Evolutionary conservation across 768 basidiomycete genomes (phyloP), one percentile per base, ranked within the genome.

Genomic region (Lactarius vividus): DNA sequence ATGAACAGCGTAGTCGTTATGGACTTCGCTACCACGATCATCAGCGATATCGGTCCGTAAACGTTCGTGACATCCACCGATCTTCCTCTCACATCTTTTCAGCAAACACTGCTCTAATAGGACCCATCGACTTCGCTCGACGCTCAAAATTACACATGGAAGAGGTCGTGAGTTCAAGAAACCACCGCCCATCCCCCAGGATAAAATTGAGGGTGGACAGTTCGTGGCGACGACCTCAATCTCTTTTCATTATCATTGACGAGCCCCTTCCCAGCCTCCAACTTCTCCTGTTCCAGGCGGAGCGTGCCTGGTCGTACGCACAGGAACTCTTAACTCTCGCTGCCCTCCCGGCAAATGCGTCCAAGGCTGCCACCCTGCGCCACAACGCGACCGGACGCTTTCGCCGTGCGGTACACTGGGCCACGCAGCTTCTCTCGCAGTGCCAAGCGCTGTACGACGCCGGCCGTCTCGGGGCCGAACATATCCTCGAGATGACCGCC

Each of bases 41-140:
- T 75, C 79, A 82, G 61, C 87, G 95, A 59, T 98, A 98, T 78
- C 83, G 89, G 92, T 92, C 62, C 57, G 81, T 55, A 49, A 23
- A 20, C 9, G 15, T 4, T 49, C 15, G 20, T 5, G 29, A 11
- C 18, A 10, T 15, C 15, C 42, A 46, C 26, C 62, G 9, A 39
- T 15, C 8, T 33, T 4, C 11, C 3, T 35, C 28, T 42, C 57
- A 42, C n/a, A 26, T 40, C 9, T 59, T n/a, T 31, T 9, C 76
- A 93, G 95, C 71, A 94, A 94, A 71, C 95, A 98, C 72, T 96
- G 94, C 74, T 87, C 90, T 7, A 94, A 94, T 74, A 87, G 92
- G 72, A 90, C 95, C 0, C 94, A 95, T 77, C 87, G 92, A 57
- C 80, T 97, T 46, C 86, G 95, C 68, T 92, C 91, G 33, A 82